Base-by-base conservation (phyloP, 345 rosid genomes). In the Pistacia atlantica region DNA sequence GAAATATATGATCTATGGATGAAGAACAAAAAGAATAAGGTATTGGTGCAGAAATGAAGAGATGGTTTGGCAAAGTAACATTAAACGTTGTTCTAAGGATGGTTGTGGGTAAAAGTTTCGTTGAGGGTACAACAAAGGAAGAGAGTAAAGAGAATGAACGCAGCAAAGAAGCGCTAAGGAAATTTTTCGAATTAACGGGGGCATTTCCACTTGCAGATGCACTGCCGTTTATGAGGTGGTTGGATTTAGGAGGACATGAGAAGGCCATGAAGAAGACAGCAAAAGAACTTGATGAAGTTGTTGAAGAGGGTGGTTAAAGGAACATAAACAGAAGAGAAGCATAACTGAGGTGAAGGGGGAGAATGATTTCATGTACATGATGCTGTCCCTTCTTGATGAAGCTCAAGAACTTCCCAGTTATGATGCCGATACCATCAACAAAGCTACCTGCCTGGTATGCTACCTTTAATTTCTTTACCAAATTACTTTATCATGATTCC, bases 221-320 rank as follows among this genome's bases (percentile, higher is more conserved):
- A 0, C 20, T 87, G 0, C 90, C 87, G 1, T 80, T 57, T 67
- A n/a, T 85, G 55, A 60, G 84, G 73, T 72, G 86, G 82, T 51
- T 80, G 58, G 90, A 87, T 46, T 4, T 85, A 7, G 86, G 81
- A 0, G 86, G 86, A 3, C 48, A 67, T 0, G 78, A 83, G 76
- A 81, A 52, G 78, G 22, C 33, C 2, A 83, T 85, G 87, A 81
- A 59, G 83, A 67, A 65, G 73, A 67, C 48, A 3, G 65, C 76
- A 0, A 64, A 65, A 45, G 82, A 75, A 22, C 8, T 85, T 2
- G 88, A 87, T 58, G 31, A 48, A 1, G 61, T 79, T 18, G 10
- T 77, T 8, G 64, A 74, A 56, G 59, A 56, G 59, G 60, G 25
- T 86, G 84, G 83, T 42, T 84, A 1, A 37, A 38, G 16, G 84